These are phyloP conservation scores for Hypoxylon sp. DNA, from an alignment of 2,329 filamentous ascomycete species.

Conservation along the genomic window DNA sequence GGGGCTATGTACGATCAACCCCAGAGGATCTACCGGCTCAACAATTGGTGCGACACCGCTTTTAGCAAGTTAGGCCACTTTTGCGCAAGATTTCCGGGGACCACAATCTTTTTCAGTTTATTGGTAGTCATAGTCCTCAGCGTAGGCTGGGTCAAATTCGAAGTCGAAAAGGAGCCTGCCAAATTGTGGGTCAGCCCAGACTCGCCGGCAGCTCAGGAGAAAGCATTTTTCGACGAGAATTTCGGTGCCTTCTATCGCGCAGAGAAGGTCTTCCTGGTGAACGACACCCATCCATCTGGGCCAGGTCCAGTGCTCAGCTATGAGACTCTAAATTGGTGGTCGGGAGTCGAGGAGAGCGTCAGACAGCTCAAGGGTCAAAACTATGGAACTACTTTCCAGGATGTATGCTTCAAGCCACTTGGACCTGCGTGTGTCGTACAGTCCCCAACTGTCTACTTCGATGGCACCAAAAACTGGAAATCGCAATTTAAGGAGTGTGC, in stretches of 20 bases:
- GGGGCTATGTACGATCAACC: slow-evolving; percentile 84
- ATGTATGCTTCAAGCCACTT: slow-evolving; percentile 95
- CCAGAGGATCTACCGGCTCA: slow-evolving; percentile 84
- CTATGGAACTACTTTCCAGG: slow-evolving; percentile 78
- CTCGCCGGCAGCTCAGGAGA: slow-evolving; percentile 91
- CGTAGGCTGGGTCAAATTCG: slow-evolving; percentile 88
- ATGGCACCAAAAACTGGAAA: slow-evolving; percentile 78
- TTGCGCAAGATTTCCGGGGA: slow-evolving; percentile 85
- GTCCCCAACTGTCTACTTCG: slow-evolving; percentile 91
- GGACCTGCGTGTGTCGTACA: slow-evolving; percentile 92
- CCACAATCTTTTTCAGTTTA: slow-evolving; percentile 85
- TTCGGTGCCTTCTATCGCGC: slow-evolving; percentile 97
- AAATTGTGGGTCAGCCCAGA: slow-evolving; percentile 96
- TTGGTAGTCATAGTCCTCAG: slow-evolving; percentile 83
- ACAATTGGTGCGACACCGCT: slow-evolving; percentile 82
- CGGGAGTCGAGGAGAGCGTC: slow-evolving; percentile 86
- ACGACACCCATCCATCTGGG: slow-evolving; percentile 77
- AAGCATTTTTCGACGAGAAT: slow-evolving; percentile 90
- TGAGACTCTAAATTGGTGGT: slow-evolving; percentile 94
- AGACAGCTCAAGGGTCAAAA: slow-evolving; percentile 78
- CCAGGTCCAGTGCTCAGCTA: slow-evolving; percentile 86
- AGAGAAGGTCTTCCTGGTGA: slow-evolving; percentile 94
- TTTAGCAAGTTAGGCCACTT: slow-evolving; percentile 86
- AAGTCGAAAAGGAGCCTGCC: slow-evolving; percentile 91
- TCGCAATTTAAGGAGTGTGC: slow-evolving; percentile 80